phyloP scores from a whole-genome alignment of 257 asterid genomes.

The Ilex aquifolium region DNA sequence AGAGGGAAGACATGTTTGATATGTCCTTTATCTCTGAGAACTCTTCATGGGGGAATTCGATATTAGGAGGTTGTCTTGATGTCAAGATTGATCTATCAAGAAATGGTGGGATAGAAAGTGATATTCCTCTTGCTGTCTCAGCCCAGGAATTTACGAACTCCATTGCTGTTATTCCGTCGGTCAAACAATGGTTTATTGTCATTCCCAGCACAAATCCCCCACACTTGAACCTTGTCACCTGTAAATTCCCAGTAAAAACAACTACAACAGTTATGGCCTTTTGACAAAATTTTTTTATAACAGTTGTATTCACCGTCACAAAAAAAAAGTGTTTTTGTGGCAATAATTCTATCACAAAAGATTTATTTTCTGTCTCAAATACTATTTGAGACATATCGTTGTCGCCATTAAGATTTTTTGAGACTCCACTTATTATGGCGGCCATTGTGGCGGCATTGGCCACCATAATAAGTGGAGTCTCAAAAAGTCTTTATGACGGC shows the following conservation, averaged over 20 bases:
- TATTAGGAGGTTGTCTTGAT: conserved; percentile 13
- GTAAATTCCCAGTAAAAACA: background rate
- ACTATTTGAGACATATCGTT: too few species aligned
- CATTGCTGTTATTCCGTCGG: conserved; percentile 15
- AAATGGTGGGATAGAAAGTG: conserved; percentile 2
- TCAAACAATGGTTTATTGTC: conserved; percentile 14
- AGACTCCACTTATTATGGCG: too few species aligned
- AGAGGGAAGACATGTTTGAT: conserved; percentile 10
- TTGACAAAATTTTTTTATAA: background rate
- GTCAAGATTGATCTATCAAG: conserved; percentile 15
- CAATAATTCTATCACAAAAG: too few species aligned
- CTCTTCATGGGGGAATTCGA: conserved; percentile 12
- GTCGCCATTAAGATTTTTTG: too few species aligned
- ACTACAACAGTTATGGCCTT: background rate
- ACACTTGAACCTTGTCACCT: conserved; percentile 23
- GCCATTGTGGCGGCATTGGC: too few species aligned
- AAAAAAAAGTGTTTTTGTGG: too few species aligned
- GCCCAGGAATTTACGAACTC: conserved; percentile 25
- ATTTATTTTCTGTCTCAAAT: too few species aligned
- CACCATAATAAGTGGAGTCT: too few species aligned
- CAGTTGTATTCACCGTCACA: too few species aligned
- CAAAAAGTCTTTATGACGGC: too few species aligned
- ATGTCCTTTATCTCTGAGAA: conserved; percentile 17
- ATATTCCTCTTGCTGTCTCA: conserved; percentile 16
- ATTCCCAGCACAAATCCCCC: conserved; percentile 20